These are phyloP conservation scores for Dictyostelium brefeldianum DNA, from an alignment of 78 protist species.

Conservation along the genomic window DNA sequence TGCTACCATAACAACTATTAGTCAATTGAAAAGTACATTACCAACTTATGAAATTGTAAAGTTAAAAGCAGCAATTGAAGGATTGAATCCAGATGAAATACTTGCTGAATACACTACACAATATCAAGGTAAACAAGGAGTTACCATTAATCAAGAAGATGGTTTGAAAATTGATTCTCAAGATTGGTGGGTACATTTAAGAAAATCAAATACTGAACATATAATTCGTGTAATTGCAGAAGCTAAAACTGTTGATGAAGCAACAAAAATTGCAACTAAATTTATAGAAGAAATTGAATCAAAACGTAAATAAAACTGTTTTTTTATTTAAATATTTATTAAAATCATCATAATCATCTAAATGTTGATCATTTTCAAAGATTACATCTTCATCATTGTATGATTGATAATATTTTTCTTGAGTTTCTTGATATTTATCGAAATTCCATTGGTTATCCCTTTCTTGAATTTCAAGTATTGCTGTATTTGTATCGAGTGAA, in stretches of 20 bases:
- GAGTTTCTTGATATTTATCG: conserved; percentile 61
- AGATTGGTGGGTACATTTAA: conserved; percentile 88
- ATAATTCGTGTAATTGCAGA: conserved; percentile 86
- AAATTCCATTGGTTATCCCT: conserved; percentile 65
- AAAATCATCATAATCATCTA: conserved; percentile 6
- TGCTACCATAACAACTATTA: neutral
- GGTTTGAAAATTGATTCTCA: conserved; percentile 80
- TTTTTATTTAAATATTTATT: conserved; percentile 9
- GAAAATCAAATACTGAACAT: conserved; percentile 89
- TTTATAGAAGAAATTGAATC: conserved; percentile 54
- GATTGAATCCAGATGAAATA: conserved; percentile 80
- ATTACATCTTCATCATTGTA: conserved; percentile 15
- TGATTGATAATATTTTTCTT: conserved; percentile 33
- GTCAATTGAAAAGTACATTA: conserved; percentile 56
- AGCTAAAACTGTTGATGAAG: conserved; percentile 40
- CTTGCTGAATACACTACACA: conserved; percentile 19
- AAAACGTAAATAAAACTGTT: conserved; percentile 32
- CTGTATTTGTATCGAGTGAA: conserved; percentile 23
- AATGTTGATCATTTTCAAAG: conserved; percentile 6
- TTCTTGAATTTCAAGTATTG: conserved; percentile 62
- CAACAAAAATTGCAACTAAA: conserved; percentile 51
- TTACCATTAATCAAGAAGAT: conserved; percentile 58
- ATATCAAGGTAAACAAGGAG: conserved; percentile 35
- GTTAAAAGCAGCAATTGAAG: conserved; percentile 78
- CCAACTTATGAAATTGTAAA: conserved; percentile 88